Base-by-base conservation (phyloP, 768 basidiomycete species). In the Mycena indigotica region DNA sequence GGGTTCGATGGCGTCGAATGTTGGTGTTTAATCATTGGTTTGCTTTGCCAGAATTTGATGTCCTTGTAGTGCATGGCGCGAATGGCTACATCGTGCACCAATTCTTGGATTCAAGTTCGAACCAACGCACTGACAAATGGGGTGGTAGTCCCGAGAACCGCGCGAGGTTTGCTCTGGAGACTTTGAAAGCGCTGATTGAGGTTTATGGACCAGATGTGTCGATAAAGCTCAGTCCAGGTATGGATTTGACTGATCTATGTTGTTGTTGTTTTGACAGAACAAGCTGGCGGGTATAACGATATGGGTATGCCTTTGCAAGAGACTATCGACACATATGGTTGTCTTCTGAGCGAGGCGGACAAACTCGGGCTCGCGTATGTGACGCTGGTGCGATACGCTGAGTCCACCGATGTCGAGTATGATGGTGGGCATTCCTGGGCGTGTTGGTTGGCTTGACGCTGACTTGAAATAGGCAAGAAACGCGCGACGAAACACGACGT, bases 141-240 rank as follows among this genome's bases (percentile, higher is more conserved):
- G 80, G 80, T 17, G 79, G 79, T 3, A 68, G 68, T 12, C 51
- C 76, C 39, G 75, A 77, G 63, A 77, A 78, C 67, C 71, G 80
- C 23, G 57, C 67, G 4, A 64, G 76, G 13, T 80, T 81, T 66
- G 60, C 65, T 6, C 63, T 76, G 21, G 74, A 76, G 58, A 70
- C 67, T 40, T 51, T 73, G 25, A 65, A 72, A 45, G 70, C 67
- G n/a, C 40, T 71, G 50, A 55, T 66, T 50, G 65, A 70, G 16
- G 71, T 75, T 30, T 74, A 69, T 58, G 75, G 75, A 6, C 59
- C 67, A 25, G 75, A 73, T 23, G 62, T 70, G 39, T 69, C 72
- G 24, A 73, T 45, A 8, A 45, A 45, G 41, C 8, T 45, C 41
- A 12, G 8, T 23, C 41, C 41, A n/a, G n/a, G n/a, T n/a, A n/a